Evolutionary conservation across 2,329 filamentous ascomycete species (phyloP).

Genomic region (Xylaria sp.): DNA sequence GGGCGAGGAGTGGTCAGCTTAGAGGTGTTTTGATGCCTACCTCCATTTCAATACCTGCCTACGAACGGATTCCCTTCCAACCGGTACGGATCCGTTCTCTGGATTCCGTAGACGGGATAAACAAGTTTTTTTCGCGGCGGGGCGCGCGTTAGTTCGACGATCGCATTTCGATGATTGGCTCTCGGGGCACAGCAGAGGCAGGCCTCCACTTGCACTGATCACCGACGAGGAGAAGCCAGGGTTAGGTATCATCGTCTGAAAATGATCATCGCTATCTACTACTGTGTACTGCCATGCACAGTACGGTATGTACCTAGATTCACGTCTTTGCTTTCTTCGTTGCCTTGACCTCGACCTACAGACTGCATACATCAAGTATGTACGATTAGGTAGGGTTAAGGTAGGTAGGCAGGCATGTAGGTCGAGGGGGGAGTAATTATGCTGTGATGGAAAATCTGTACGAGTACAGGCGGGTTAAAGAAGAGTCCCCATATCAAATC

Average conservation of each 20-base stretch:
- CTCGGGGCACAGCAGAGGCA: neutral
- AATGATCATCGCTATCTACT: neutral
- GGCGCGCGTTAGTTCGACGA: slow-evolving; percentile 10
- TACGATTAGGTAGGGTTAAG: no score
- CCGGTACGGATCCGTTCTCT: slow-evolving; percentile 4
- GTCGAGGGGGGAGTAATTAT: neutral
- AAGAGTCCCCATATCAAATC: neutral
- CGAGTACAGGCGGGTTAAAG: neutral
- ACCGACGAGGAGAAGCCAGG: neutral
- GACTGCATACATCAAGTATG: no score
- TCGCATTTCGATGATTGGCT: slow-evolving; percentile 17
- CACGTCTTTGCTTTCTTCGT: no score
- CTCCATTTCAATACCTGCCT: no score
- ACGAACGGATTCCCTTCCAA: neutral
- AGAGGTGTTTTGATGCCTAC: no score
- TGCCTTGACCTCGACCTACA: no score
- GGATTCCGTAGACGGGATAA: neutral
- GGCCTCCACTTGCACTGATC: neutral
- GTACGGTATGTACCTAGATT: no score
- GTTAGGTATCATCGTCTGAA: neutral
- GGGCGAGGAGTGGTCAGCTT: neutral
- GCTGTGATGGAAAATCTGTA: no score
- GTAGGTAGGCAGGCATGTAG: neutral
- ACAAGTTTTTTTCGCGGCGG: neutral
- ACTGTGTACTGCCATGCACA: neutral